These are phyloP conservation scores for Dalbergia cochinchinensis DNA, from an alignment of 306 rosid genomes.

Conservation along the genomic window DNA sequence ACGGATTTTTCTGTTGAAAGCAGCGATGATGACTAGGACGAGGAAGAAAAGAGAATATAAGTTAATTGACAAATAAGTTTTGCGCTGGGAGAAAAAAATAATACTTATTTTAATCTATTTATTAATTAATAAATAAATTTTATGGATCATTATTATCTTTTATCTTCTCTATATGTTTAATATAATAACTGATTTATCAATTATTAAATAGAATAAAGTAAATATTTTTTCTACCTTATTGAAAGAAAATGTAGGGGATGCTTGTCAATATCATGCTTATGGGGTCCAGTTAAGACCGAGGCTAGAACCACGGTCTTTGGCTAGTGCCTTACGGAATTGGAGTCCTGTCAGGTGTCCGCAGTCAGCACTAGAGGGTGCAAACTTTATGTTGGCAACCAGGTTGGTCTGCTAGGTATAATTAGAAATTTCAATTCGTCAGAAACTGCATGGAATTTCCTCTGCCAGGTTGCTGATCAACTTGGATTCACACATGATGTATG, in stretches of 20 bases:
- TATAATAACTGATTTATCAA: too few relatives aligned
- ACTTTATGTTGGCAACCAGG: constrained; percentile 79
- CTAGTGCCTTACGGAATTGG: constrained; percentile 73
- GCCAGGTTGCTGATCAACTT: constrained; percentile 79
- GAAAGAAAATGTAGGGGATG: constrained; percentile 35
- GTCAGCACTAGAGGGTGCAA: constrained; percentile 67
- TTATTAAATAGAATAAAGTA: too few relatives aligned
- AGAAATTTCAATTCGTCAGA: constrained; percentile 70
- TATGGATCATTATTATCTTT: too few relatives aligned
- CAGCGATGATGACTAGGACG: constrained; percentile 37
- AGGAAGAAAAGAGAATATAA: too few relatives aligned
- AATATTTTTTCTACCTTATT: too few relatives aligned
- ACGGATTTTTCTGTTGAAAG: constrained; percentile 50
- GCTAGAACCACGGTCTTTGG: constrained; percentile 83
- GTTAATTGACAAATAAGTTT: too few relatives aligned
- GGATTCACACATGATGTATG: constrained; percentile 80
- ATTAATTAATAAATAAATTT: too few relatives aligned
- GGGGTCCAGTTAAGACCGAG: constrained; percentile 67
- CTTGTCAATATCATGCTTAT: constrained; percentile 38
- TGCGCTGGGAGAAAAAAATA: too few relatives aligned
- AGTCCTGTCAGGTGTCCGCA: constrained; percentile 61
- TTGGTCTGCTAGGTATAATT: constrained; percentile 74
- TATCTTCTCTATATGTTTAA: too few relatives aligned
- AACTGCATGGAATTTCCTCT: constrained; percentile 84
- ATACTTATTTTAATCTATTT: too few relatives aligned